phyloP scores from a whole-genome alignment of 176 grass and related monocot species.

The Eragrostis nindensis region DNA sequence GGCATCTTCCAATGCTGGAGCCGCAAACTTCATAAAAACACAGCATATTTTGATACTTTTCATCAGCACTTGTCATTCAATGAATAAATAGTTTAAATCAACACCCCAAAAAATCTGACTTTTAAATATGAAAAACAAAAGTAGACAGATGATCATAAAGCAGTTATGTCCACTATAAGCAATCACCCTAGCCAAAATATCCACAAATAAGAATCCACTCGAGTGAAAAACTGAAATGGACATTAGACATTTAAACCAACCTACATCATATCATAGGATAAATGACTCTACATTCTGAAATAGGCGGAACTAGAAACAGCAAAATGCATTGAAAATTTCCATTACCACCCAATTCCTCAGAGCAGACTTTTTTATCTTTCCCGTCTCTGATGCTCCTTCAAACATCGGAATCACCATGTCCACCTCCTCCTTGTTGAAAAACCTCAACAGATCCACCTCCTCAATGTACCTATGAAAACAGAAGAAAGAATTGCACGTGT shows the following conservation, averaged over 20 bases:
- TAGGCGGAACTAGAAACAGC: not conserved
- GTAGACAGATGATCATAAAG: not conserved
- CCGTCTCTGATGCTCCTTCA: constrained; percentile 76
- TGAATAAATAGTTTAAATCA: not conserved
- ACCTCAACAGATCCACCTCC: constrained; percentile 78
- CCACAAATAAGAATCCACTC: not conserved
- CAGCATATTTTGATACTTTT: not conserved
- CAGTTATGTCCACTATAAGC: not conserved
- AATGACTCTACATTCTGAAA: not conserved
- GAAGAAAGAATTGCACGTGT: constrained; percentile 18
- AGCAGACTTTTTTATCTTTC: constrained; percentile 91
- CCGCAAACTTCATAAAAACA: not conserved
- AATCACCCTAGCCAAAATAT: not conserved
- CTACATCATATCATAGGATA: not conserved
- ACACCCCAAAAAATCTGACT: not conserved
- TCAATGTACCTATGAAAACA: constrained; percentile 72
- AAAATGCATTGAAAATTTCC: constrained; percentile 3
- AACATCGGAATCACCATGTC: constrained; percentile 73
- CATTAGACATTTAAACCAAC: constrained; percentile 11
- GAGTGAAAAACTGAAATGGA: not conserved
- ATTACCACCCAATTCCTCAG: constrained; percentile 98
- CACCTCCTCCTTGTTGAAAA: constrained; percentile 82
- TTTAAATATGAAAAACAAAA: not conserved
- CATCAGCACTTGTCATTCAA: not conserved
- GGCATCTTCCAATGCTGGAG: not conserved